These are phyloP conservation scores for Alternaria rosae DNA, from an alignment of 2,329 filamentous ascomycete genomes.

Conservation along the genomic window DNA sequence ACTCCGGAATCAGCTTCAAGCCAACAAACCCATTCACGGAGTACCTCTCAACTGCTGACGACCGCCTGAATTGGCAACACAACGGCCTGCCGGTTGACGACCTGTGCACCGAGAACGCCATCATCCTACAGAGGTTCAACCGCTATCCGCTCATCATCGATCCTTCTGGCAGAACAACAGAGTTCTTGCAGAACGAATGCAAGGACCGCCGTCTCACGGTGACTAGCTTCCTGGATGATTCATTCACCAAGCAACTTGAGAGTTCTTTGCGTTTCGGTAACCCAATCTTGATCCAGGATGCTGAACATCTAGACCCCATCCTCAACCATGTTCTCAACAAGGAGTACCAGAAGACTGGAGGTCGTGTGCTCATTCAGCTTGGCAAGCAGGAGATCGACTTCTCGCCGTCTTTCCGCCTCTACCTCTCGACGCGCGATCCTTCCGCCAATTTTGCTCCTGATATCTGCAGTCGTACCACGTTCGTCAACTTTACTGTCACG, in stretches of 20 bases:
- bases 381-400: conserved; percentile 99
- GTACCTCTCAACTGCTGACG: conserved; percentile 94
- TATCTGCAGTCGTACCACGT: conserved; percentile 96
- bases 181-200: conserved; percentile 94
- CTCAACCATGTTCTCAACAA: conserved; percentile 99
- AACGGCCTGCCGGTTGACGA: conserved; percentile 94
- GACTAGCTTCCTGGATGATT: conserved; percentile 97
- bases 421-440: conserved; percentile 92
- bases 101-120: conserved; percentile 97
- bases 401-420: conserved; percentile 94
- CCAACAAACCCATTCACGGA: conserved; percentile 93
- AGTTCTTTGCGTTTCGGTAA: conserved; percentile 97
- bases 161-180: conserved; percentile 90
- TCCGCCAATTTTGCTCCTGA: conserved; percentile 95
- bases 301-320: conserved; percentile 94
- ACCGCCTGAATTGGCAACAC: conserved; percentile 93
- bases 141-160: conserved; percentile 98
- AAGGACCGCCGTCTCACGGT: conserved; percentile 93
- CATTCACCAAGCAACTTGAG: conserved; percentile 97
- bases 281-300: conserved; percentile 97
- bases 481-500: conserved; percentile 99
- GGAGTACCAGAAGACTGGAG: conserved; percentile 98
- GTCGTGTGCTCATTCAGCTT: conserved; percentile 96
- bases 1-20: conserved; percentile 95
- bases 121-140: conserved; percentile 97